Percentiles rank a stretch among this genome's conserved stretches.
phyloP scores from a whole-genome alignment of 2,329 filamentous ascomycete species.

The Metarhizium rileyi region DNA sequence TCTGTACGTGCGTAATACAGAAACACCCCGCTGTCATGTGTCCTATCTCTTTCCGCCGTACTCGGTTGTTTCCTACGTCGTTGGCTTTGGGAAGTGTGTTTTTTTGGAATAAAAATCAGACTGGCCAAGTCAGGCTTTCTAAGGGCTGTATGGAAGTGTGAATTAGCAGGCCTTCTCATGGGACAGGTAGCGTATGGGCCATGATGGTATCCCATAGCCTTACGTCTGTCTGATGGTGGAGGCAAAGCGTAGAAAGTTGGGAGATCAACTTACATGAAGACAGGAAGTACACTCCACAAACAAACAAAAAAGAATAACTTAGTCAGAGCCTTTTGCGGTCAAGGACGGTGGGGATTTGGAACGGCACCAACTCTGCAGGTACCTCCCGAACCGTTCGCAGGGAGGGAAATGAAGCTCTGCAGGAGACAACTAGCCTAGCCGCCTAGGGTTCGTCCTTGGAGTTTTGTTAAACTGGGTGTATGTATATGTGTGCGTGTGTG shows the following conservation, averaged over 20 bases:
- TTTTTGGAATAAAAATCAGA: not conserved
- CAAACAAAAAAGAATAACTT: not conserved
- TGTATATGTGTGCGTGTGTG: conserved; percentile 5
- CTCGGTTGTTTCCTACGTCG: not conserved
- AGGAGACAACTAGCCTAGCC: conserved; percentile 3
- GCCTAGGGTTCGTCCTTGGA: conserved; percentile 5
- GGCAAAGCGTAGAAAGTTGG: not conserved
- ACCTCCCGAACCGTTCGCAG: conserved; percentile 11
- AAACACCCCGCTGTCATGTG: conserved; percentile 8
- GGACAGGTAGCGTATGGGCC: not conserved
- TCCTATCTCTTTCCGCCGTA: not conserved
- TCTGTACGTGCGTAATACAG: conserved; percentile 10
- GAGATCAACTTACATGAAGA: not conserved
- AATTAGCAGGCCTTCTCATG: not conserved
- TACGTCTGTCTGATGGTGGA: not conserved
- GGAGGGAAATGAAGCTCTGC: conserved; percentile 16
- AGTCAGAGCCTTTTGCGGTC: conserved; percentile 6
- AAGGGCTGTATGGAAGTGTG: not conserved
- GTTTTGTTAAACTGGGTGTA: conserved; percentile 2
- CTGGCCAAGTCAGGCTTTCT: not conserved
- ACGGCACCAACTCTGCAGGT: conserved; percentile 11
- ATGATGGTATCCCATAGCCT: not conserved
- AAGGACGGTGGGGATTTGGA: conserved; percentile 3
- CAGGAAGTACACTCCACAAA: not conserved
- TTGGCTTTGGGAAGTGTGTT: not conserved